Evolutionary conservation across 768 basidiomycete species (phyloP), one percentile per base, ranked within the genome.

Genomic region (Amanita rubescens): DNA sequence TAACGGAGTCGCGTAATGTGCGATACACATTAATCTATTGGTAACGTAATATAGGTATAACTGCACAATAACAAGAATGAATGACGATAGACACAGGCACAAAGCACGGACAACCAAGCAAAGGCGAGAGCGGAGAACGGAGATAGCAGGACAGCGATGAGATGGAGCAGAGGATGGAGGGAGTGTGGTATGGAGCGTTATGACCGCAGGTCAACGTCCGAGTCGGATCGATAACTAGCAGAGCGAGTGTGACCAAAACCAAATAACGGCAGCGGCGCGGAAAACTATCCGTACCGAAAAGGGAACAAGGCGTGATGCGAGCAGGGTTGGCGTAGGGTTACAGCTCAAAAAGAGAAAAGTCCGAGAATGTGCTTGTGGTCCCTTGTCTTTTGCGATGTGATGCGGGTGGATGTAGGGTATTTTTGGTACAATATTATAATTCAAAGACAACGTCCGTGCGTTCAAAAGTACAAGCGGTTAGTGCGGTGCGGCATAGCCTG

Each of bases 401-500:
- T 53, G 52, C 44, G 52, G 34, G 42, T 14, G 51, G n/a, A 22
- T 35, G 27, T 20, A 42, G 41, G 19, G 48, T 20, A 30, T 44
- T 49, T 39, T 49, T 49, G 35, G 44, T 50, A 55, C 49, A 55
- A 44, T 55, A 55, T 41, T 43, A 49, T 49, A 55, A 46, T 30
- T 37, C 34, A 47, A 32, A 46, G 47, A 19, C 44, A 45, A 45
- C 45, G 47, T 49, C 38, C 48, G 47, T 42, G 48, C 38, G 35
- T 55, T 30, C 35, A 45, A 49, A 50, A 34, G 37, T 41, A 38
- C 44, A 54, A 37, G 45, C 41, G 41, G 38, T 55, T 62, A 71
- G 57, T 76, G 75, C 15, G 76, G 74, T 27, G 75, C 75, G 33
- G 67, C 73, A 57, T 78, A 78, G 17, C 72, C 75, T 20, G 75